Evolutionary conservation across 2,329 filamentous ascomycete genomes (phyloP).

Genomic region (Alternaria consortialis): DNA sequence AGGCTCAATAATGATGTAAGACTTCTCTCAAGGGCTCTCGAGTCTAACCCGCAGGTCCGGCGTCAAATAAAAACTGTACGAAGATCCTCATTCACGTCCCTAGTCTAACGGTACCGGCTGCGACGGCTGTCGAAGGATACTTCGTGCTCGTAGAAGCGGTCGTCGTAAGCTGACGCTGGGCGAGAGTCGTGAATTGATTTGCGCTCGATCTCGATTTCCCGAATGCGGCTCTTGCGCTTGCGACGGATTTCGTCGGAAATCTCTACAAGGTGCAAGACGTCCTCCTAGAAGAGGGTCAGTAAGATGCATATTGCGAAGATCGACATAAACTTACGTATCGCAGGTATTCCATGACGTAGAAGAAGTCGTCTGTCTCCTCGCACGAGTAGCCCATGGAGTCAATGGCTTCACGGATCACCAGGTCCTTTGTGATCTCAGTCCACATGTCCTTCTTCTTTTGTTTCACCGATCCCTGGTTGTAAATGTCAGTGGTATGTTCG

Average conservation of each 20-base stretch:
- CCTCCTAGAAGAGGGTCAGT: slow-evolving; percentile 68
- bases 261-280: slow-evolving; percentile 84
- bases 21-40: slow-evolving; percentile 12
- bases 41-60: slow-evolving; percentile 13
- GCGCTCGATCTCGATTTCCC: slow-evolving; percentile 69
- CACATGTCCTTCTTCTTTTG: slow-evolving; percentile 70
- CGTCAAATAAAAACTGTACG: slow-evolving; percentile 11
- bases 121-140: slow-evolving; percentile 67
- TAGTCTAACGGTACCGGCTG: slow-evolving; percentile 49
- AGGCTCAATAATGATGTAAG: slow-evolving; percentile 18
- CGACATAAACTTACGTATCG: slow-evolving; percentile 73
- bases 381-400: slow-evolving; percentile 85
- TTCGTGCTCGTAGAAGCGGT: slow-evolving; percentile 73
- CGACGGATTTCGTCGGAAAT: slow-evolving; percentile 83
- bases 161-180: slow-evolving; percentile 64
- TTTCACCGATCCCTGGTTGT: slow-evolving; percentile 45
- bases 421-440: slow-evolving; percentile 96
- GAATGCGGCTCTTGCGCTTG: slow-evolving; percentile 66
- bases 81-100: not conserved
- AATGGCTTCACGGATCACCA: slow-evolving; percentile 87
- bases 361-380: slow-evolving; percentile 88
- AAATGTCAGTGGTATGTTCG: slow-evolving; percentile 56
- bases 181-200: slow-evolving; percentile 60
- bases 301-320: not conserved
- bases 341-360: slow-evolving; percentile 92